Base-by-base conservation (phyloP, 1,139 yeast species). In the Magnusiomyces paraingens region DNA sequence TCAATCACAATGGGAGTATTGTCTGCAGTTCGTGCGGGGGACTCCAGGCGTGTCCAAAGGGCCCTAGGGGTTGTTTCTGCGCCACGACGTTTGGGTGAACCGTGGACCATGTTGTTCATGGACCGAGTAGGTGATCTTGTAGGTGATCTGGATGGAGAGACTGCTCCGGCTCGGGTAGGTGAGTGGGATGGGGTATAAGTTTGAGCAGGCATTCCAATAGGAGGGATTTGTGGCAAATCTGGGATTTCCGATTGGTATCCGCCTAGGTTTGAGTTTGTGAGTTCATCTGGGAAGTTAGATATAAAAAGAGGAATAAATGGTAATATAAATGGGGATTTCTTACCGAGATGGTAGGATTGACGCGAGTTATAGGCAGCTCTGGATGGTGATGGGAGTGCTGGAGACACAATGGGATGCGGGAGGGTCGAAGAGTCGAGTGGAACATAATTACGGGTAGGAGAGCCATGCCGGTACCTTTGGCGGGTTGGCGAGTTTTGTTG, bases 41-140 rank as follows among this genome's bases (percentile, higher is more conserved):
- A 62, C 54, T 66, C 68, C 18, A 62, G 52, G 1, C 68, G 59
- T 18, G 67, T 62, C 65, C 68, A 64, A 40, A 64, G 66, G 14
- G 66, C 61, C 52, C 68, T 54, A 26, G 57, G 52, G 4, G 55
- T 55, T 35, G 49, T 41, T 3, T 17, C 29, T 2, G 38, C 43
- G n/a, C 22, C 22, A 14, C 32, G 43, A 11, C 50, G 22, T 10
- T 10, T 36, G 21, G 50, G 42, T n/a, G 57, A 54, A 5, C 57
- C 57, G 22, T 49, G 53, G 21, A 49, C 52, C 8, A 54, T 49
- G 32, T 51, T 46, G 17, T 57, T 44, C 12, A 50, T 48, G 42
- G 32, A 49, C 54, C 58, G 32, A 57, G 53, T 8, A 35, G 51
- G 39, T 18, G 52, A 42, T 22, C 54, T 53, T 17, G 55, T 55